phyloP scores from a whole-genome alignment of 148 eudicot species.

The Rhododendron molle region DNA sequence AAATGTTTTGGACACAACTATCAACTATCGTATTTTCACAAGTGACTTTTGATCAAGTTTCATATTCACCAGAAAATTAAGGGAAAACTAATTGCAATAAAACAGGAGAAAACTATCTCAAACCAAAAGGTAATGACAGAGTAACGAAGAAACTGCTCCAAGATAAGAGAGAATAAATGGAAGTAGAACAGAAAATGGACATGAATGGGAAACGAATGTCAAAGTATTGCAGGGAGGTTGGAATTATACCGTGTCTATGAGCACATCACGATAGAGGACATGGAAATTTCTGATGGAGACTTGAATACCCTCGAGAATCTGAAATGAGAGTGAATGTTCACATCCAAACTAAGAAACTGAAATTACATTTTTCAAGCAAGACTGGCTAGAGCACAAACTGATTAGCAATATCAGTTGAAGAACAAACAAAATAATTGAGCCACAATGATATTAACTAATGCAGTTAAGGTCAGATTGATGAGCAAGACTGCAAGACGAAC shows the following conservation, averaged over 20 bases:
- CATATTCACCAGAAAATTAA: not conserved
- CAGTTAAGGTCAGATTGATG: not conserved
- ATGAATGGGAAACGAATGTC: not conserved
- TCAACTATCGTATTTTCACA: not conserved
- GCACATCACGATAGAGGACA: constrained; percentile 52
- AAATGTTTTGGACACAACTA: not conserved
- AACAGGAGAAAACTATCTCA: not conserved
- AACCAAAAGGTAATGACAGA: not conserved
- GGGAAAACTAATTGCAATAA: not conserved
- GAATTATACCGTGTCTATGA: constrained; percentile 50
- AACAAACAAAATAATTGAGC: not conserved
- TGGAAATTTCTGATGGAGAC: constrained; percentile 85
- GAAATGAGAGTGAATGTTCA: not conserved
- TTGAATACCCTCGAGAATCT: constrained; percentile 95
- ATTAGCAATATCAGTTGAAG: not conserved
- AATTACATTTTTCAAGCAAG: not conserved
- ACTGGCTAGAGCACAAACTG: not conserved
- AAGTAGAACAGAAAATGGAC: not conserved
- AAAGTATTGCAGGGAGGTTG: not conserved
- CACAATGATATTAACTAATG: not conserved
- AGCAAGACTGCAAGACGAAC: not conserved
- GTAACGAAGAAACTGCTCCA: not conserved
- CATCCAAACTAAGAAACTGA: not conserved
- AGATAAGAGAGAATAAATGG: not conserved
- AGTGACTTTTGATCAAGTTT: not conserved